Evolutionary conservation across 2,329 filamentous ascomycete genomes (phyloP), one percentile per base, ranked within the genome.

Genomic region (Alternaria infectoria): DNA sequence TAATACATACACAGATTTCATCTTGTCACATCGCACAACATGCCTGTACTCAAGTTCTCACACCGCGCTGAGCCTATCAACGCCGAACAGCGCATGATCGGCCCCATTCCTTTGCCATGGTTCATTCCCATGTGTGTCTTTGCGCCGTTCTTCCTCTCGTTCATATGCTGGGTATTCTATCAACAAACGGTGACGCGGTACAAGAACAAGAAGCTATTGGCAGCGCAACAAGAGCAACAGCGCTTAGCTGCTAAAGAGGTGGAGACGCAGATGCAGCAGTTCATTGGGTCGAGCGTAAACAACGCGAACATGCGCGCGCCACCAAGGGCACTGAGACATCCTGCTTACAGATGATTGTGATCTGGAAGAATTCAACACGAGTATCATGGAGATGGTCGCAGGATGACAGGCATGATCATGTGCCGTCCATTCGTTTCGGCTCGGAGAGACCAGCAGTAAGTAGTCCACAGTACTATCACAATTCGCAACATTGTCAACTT

Each of bases 121-220:
- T 54, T 67, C 40, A 63, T 67, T 6, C 32, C 59, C 13, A 44
- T 67, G 6, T 62, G 62, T 28, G 28, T 66, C 23, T 67, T 67
- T 50, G 52, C 40, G 9, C 65, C 62, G 2, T 57, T 59, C 28
- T 44, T 63, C 19, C 44, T 66, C 21, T 21, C 49, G 2, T 62
- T 64, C 17, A 45, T 67, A 10, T 5, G 30, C 19, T 67, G 50
- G 54, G 23, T 61, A 5, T 23, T 61, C 3, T 58, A 61, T 17
- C 30, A 32, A 10, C 45, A 51, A 9, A 45, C 50, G 1, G 26
- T 59, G 4, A 49, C 44, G 40, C 50, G 52, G 8, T 32, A 25
- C 30, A 52, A 32, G 11, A 54, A 65, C n/a, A 43, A 47, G 28
- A 52, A 59, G 55, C 9, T 15, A 2, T 1, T 54, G 4, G 40